Evolutionary conservation across 2,329 filamentous ascomycete species (phyloP).

Genomic region (Trichoderma oligosporum): DNA sequence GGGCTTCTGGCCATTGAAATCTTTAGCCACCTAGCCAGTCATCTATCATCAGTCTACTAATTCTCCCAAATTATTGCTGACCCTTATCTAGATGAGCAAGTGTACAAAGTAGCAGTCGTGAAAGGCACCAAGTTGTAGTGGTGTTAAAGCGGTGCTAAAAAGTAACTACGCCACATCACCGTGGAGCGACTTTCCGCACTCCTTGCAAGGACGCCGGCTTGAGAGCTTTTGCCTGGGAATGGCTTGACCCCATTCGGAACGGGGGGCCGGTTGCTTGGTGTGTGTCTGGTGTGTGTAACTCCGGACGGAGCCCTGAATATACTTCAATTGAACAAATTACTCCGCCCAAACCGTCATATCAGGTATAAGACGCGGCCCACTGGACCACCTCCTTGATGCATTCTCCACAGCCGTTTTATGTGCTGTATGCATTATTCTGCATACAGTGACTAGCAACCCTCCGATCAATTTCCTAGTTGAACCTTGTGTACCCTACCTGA

Average conservation of each 20-base stretch:
- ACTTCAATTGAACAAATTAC: background rate
- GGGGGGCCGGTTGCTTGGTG: background rate
- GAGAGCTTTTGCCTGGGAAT: background rate
- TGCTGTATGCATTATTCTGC: slow-evolving; percentile 7
- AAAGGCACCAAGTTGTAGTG: too few relatives aligned
- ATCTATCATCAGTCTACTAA: too few relatives aligned
- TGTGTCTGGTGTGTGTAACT: background rate
- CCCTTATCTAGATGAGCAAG: background rate
- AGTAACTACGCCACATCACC: background rate
- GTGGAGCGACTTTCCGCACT: background rate
- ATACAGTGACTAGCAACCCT: slow-evolving; percentile 6
- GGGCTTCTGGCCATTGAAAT: background rate
- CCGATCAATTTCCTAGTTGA: slow-evolving; percentile 16
- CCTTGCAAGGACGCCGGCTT: background rate
- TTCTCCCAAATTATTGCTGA: background rate
- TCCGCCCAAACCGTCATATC: background rate
- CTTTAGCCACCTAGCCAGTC: too few relatives aligned
- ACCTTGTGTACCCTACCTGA: slow-evolving; percentile 7
- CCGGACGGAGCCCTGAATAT: background rate
- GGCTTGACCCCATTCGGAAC: slow-evolving; percentile 4
- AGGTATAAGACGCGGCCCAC: background rate
- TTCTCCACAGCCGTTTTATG: background rate
- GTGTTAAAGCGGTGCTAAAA: background rate
- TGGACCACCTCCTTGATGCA: slow-evolving; percentile 2
- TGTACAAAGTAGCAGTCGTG: too few relatives aligned